Conservation (phyloP, 495 filamentous ascomycete genomes). For the Penicillium steckii region DNA sequence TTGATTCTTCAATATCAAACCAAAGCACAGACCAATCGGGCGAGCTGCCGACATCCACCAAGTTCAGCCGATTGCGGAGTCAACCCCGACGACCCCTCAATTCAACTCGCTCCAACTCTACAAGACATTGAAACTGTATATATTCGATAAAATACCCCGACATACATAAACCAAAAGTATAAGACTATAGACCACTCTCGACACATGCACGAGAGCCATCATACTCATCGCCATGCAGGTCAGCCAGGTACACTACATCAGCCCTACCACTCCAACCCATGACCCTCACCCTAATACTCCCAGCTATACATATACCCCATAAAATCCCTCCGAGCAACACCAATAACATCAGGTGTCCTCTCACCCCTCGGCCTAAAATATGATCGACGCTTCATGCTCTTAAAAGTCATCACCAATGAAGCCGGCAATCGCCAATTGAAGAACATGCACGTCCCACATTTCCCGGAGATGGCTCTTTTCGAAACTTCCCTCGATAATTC, state of each 20-base stretch:
- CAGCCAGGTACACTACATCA: slow-evolving; percentile 43
- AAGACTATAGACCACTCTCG: too few species aligned
- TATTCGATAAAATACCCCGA: too few species aligned
- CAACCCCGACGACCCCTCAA: slow-evolving; percentile 1
- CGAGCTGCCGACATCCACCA: slow-evolving; percentile 3
- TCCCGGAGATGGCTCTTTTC: slow-evolving; percentile 69
- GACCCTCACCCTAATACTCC: neutral
- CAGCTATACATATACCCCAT: slow-evolving; percentile 88
- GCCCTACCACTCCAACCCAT: neutral
- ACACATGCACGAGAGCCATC: neutral
- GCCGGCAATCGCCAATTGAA: slow-evolving; percentile 36
- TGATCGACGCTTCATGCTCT: slow-evolving; percentile 80
- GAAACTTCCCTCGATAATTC: slow-evolving; percentile 51
- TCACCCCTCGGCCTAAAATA: slow-evolving; percentile 67
- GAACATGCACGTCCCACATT: slow-evolving; percentile 67
- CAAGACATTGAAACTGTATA: neutral
- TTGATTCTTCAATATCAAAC: too few species aligned
- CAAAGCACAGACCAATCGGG: neutral
- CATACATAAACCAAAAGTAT: too few species aligned
- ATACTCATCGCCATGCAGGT: slow-evolving; percentile 25
- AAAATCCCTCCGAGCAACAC: slow-evolving; percentile 73
- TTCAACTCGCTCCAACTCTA: neutral
- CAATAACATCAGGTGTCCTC: slow-evolving; percentile 53
- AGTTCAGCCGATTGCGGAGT: slow-evolving; percentile 1
- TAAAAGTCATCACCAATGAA: slow-evolving; percentile 45